Base-by-base conservation (phyloP, 371 early-diverging fungal species). In the Saksenaea oblongispora region DNA sequence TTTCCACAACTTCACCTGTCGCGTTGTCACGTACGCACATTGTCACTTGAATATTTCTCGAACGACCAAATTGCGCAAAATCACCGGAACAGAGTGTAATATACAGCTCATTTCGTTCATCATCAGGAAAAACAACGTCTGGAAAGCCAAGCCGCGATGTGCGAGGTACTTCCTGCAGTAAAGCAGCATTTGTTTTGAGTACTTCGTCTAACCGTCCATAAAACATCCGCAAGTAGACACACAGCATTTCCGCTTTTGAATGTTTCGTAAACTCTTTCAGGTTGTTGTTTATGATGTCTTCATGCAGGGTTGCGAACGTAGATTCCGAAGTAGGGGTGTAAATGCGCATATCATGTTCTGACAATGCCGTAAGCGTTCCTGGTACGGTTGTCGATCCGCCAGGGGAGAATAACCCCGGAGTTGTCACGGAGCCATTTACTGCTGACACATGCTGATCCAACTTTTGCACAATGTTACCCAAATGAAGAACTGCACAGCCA, bases 101-200 rank as follows among this genome's bases (percentile, higher is more conserved):
- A 59, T 91, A 91, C 22, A 91, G 62, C 17, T 84, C 83, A 57
- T 92, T 90, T 9, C 90, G 73, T 24, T 61, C 66, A 42, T 87
- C 88, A 9, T 82, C 80, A 0, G 90, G 87, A 41, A 85, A 82
- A 10, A 88, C 84, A 27, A 89, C 85, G 62, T 91, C 91, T 0
- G 87, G 80, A 70, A 89, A 87, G 0, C 90, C 90, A 14, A 87
- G 67, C 2, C 89, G 74, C 5, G 70, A 65, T n/a, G 90, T 86
- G 1, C 70, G 69, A 1, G 84, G 74, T 14, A 82, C 68, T 18
- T 68, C 82, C 41, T 80, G 80, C 17, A 85, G 61, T n/a, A 80
- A 53, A 0, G 78, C 80, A 10, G 82, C 64, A 62, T 87, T 80
- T 15, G 75, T 70, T 27, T 80, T 83, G 18, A 83, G 58, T 0